These are phyloP conservation scores for Xylaria sp. DNA, from an alignment of 2,329 filamentous ascomycete species.

Conservation along the genomic window DNA sequence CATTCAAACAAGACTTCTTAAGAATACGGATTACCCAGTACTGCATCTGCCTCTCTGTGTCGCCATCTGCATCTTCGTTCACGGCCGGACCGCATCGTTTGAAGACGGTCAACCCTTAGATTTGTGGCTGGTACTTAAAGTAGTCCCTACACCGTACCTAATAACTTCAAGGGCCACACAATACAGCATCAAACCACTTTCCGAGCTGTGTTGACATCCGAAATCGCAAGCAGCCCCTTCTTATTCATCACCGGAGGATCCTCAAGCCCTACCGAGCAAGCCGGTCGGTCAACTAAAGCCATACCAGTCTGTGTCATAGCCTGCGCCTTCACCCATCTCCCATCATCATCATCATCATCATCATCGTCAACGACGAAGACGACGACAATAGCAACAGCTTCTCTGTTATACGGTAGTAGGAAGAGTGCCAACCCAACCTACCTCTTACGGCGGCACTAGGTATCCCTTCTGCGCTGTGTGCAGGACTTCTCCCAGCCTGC, in stretches of 20 bases:
- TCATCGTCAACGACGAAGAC: background rate
- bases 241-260: conserved; percentile 11
- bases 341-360: background rate
- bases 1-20: conserved; percentile 1
- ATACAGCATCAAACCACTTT: conserved; percentile 3
- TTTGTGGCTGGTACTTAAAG: conserved; percentile 3
- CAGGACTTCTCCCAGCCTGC: conserved; percentile 8
- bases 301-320: conserved; percentile 14
- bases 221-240: conserved; percentile 23
- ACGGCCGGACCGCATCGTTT: conserved; percentile 12
- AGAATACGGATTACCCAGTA: conserved; percentile 14
- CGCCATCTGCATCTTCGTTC: conserved; percentile 11
- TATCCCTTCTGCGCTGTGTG: background rate
- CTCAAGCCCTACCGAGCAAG: conserved; percentile 16
- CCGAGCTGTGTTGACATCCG: conserved; percentile 18
- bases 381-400: background rate
- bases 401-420: background rate
- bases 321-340: background rate
- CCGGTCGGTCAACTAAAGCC: background rate
- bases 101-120: background rate
- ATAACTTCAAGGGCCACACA: conserved; percentile 18
- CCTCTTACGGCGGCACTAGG: conserved; percentile 1
- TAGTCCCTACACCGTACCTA: conserved; percentile 30
- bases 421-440: background rate
- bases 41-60: conserved; percentile 6